phyloP scores from a whole-genome alignment of 106 monocot genomes.

The Chionographis japonica region DNA sequence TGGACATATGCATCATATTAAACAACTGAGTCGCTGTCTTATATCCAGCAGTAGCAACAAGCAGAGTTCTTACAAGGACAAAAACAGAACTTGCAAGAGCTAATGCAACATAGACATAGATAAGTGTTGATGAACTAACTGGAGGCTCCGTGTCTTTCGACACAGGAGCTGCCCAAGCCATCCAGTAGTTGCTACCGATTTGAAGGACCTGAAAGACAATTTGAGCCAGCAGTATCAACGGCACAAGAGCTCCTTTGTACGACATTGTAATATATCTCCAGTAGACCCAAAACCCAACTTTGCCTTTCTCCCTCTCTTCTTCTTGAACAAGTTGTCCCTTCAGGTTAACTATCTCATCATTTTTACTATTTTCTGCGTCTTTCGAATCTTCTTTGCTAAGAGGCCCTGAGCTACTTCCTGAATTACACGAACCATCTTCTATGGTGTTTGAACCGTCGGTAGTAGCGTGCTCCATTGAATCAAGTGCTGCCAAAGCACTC shows the following conservation, averaged over 20 bases:
- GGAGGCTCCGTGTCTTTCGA: slow-evolving; percentile 54
- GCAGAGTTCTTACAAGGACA: slow-evolving; percentile 52
- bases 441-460: slow-evolving; percentile 7
- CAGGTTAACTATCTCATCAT: slow-evolving; percentile 23
- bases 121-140: slow-evolving; percentile 38
- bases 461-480: slow-evolving; percentile 22
- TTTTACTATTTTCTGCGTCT: slow-evolving; percentile 33
- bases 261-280: slow-evolving; percentile 80
- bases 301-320: slow-evolving; percentile 98
- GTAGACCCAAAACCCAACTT: slow-evolving; percentile 82
- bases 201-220: slow-evolving; percentile 67
- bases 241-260: slow-evolving; percentile 73
- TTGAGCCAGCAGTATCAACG: slow-evolving; percentile 61
- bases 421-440: slow-evolving; percentile 9
- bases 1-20: slow-evolving; percentile 67
- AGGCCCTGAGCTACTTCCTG: not conserved
- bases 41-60: slow-evolving; percentile 62
- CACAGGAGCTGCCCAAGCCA: slow-evolving; percentile 80
- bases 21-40: slow-evolving; percentile 76
- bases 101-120: slow-evolving; percentile 74
- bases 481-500: slow-evolving; percentile 53
- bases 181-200: slow-evolving; percentile 91
- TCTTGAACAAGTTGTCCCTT: slow-evolving; percentile 79
- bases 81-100: slow-evolving; percentile 69
- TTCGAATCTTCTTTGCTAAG: slow-evolving; percentile 19